phyloP scores from a whole-genome alignment of 2,329 filamentous ascomycete species.

The Geoglossum cookeanum region DNA sequence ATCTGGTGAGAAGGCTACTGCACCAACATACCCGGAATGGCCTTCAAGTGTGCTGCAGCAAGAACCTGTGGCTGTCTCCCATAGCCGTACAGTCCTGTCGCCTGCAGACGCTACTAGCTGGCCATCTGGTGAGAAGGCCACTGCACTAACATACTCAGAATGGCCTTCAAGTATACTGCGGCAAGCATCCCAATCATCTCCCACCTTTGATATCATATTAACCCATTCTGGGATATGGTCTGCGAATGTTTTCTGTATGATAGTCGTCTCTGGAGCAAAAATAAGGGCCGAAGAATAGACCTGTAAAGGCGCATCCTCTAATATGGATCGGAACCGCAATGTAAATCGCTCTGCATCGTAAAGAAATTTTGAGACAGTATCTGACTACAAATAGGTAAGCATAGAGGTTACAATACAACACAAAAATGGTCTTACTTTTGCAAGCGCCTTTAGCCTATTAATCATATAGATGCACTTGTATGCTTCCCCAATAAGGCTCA shows the following conservation, averaged over 20 bases:
- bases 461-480: constrained; percentile 12
- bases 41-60: too few relatives aligned
- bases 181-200: constrained; percentile 8
- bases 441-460: constrained; percentile 2
- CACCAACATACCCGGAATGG: too few relatives aligned
- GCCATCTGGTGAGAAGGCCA: constrained; percentile 3
- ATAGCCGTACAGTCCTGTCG: background rate
- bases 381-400: background rate
- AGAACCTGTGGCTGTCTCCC: too few relatives aligned
- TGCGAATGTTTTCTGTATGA: background rate
- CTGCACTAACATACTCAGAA: background rate
- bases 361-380: constrained; percentile 7
- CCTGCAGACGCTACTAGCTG: background rate
- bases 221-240: constrained; percentile 8
- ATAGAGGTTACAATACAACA: background rate
- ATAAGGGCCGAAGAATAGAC: constrained; percentile 12
- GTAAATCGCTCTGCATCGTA: constrained; percentile 17
- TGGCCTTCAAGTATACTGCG: background rate
- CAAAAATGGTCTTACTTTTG: background rate
- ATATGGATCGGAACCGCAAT: constrained; percentile 11
- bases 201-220: constrained; percentile 3
- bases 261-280: too few relatives aligned
- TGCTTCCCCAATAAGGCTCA: constrained; percentile 12
- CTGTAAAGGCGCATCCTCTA: constrained; percentile 17
- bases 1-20: too few relatives aligned